Evolutionary conservation across 1,284 basidiomycete species (phyloP), one percentile per base, ranked within the genome.

Genomic region (Ceratobasidium sp.): DNA sequence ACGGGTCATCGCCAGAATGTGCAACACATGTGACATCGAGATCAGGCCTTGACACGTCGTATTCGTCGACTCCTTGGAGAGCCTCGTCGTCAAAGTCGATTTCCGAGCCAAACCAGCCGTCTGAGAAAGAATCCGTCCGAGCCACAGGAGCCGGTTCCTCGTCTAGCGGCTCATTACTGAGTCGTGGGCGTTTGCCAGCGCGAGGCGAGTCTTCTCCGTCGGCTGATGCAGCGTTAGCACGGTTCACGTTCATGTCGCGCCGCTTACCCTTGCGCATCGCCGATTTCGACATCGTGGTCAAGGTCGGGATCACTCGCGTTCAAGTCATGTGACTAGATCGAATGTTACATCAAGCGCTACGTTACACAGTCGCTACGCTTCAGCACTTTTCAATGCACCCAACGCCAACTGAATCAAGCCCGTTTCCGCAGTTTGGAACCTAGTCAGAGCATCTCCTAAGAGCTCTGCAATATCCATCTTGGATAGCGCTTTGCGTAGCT

Each of bases 401-500:
- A 64, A 68, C n/a, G 74, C 73, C 31, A 75, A 40, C 17, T 52
- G 70, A 49, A 73, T 43, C n/a, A 75, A 43, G 29, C 57, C 69
- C 8, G 68, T 69, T 53, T 76, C 74, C 3, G 73, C 73, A 25
- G 68, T 70, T 32, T 52, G 62, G 64, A 76, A 76, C 7, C 71
- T 69, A 20, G 55, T 45, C 35, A 75, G 50, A 15, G 75, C 75
- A 53, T 74, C 72, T 25, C 62, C 67, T 55, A 73, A 67, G 4
- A 75, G 56, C 13, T 71, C 70, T 38, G 56, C 49, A 1, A 74
- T 69, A 1, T 69, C 70, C 3, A 58, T 52, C 15, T 72, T 42
- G 10, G 45, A 68, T 7, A 76, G 56, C 8, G 72, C 73, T 5
- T 62, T 69, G 17, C 58, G 70, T 4, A 65, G 32, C 29, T 40